A percentile compares a stretch with the other conserved stretches of the same genome.
These are phyloP conservation scores for Candida ascalaphidarum DNA, from an alignment of 805 yeast species.

Conservation along the genomic window DNA sequence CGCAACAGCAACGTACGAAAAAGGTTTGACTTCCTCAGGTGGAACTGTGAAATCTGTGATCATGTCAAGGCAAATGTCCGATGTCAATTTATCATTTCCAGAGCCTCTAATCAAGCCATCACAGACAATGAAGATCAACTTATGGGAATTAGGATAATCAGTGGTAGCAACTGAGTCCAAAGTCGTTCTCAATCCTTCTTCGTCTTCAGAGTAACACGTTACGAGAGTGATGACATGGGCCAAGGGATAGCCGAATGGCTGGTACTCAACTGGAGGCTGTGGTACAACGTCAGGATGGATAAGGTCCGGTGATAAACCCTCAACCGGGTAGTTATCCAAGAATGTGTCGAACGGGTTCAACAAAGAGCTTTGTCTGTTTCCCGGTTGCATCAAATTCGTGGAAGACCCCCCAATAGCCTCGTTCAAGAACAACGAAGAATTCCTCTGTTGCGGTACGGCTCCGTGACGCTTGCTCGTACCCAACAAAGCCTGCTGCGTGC, in stretches of 20 bases:
- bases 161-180: constrained; percentile 92
- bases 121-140: constrained; percentile 75
- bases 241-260: constrained; percentile 69
- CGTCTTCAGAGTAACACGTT: constrained; percentile 94
- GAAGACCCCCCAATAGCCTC: constrained; percentile 26
- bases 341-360: constrained; percentile 24
- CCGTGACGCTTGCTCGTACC: constrained; percentile 9
- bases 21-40: constrained; percentile 66
- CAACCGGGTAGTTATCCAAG: constrained; percentile 26
- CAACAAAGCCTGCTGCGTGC: constrained; percentile 46
- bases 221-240: constrained; percentile 40
- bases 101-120: constrained; percentile 95
- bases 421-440: constrained; percentile 21
- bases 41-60: constrained; percentile 66
- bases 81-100: constrained; percentile 81
- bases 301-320: constrained; percentile 47
- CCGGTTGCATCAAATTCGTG: constrained; percentile 19
- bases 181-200: constrained; percentile 76
- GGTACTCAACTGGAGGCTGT: constrained; percentile 84
- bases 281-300: constrained; percentile 76
- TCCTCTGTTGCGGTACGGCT: constrained; percentile 7
- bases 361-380: constrained; percentile 15
- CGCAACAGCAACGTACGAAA: constrained; percentile 92
- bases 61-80: constrained; percentile 82
- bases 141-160: constrained; percentile 92